Evolutionary conservation across 192 early-diverging fungal species (phyloP), one percentile per base, ranked within the genome.

Genomic region (Umbelopsis sp.): DNA sequence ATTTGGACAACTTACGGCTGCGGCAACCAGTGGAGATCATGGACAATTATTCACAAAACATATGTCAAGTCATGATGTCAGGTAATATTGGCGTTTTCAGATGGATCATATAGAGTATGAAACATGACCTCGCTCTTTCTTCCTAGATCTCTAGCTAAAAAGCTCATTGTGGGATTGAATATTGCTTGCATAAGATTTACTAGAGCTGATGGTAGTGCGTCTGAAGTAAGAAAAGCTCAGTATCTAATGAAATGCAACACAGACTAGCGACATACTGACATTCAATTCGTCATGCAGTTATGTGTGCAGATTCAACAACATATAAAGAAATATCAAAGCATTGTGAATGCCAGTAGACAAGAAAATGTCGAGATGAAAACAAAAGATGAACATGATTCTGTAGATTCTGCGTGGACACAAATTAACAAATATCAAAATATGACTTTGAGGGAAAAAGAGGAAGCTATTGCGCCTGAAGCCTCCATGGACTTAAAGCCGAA

Each of bases 381-480:
- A 29, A 62, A 62, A 14, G 56, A 62, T 20, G 56, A 62, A 20
- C 2, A 10, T 20, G 26, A n/a, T 62, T 32, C 44, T 43, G 16
- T 75, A n/a, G 73, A 75, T 44, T 12, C 53, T 25, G 68, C 56
- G 3, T 75, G 73, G 73, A 32, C 20, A 17, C 73, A 75, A 51
- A 56, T 65, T 4, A 45, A 66, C n/a, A 26, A 26, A 32, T 75
- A 75, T 34, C 67, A 75, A 70, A 70, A 45, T 17, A 75, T 75
- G 73, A 69, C 67, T 25, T 10, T 69, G 5, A 44, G 73, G 1
- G 73, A 75, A 22, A 75, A 69, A 32, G 73, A 75, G 43, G 73
- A 75, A 4, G 68, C 68, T 17, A 26, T 65, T 49, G 17, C 41
- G 41, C 38, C 4, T 8, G 17, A 68, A 45, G 34, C 7, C 12